Percentiles rank a stretch among this genome's conserved stretches.
Evolutionary conservation across 1,139 yeast genomes (phyloP).

Genomic region (Pichia sp.): DNA sequence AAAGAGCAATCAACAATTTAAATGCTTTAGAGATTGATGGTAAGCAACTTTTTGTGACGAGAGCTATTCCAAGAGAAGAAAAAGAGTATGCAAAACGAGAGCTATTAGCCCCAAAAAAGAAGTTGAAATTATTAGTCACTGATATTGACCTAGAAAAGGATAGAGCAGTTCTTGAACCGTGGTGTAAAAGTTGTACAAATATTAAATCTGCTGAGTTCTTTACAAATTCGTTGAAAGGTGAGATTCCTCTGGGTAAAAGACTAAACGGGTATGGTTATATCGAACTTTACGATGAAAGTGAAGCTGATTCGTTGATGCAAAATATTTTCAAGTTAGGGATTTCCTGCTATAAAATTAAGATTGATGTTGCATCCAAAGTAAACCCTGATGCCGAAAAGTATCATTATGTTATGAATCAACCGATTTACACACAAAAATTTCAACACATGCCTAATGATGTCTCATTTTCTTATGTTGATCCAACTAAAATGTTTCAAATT

Average conservation of each 20-base stretch:
- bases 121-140: constrained; percentile 22
- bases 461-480: constrained; percentile 23
- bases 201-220: constrained; percentile 24
- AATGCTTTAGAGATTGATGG: constrained; percentile 24
- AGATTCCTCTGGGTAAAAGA: constrained; percentile 10
- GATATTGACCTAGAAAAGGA: constrained; percentile 21
- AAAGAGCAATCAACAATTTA: constrained; percentile 23
- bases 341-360: constrained; percentile 24
- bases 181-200: constrained; percentile 21
- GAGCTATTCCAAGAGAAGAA: constrained; percentile 28
- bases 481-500: constrained; percentile 23
- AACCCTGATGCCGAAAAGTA: constrained; percentile 10
- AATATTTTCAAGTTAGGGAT: constrained; percentile 18
- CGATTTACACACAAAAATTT: not conserved
- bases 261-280: constrained; percentile 26
- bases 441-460: constrained; percentile 3
- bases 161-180: constrained; percentile 17
- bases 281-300: constrained; percentile 21
- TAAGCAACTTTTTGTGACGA: constrained; percentile 26
- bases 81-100: constrained; percentile 21
- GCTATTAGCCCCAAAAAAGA: constrained; percentile 15
- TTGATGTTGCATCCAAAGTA: constrained; percentile 19
- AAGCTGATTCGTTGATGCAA: constrained; percentile 20
- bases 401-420: constrained; percentile 10
- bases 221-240: constrained; percentile 13